These are phyloP conservation scores for Lactarius pseudohatsudake DNA, from an alignment of 768 basidiomycete genomes.

Conservation along the genomic window DNA sequence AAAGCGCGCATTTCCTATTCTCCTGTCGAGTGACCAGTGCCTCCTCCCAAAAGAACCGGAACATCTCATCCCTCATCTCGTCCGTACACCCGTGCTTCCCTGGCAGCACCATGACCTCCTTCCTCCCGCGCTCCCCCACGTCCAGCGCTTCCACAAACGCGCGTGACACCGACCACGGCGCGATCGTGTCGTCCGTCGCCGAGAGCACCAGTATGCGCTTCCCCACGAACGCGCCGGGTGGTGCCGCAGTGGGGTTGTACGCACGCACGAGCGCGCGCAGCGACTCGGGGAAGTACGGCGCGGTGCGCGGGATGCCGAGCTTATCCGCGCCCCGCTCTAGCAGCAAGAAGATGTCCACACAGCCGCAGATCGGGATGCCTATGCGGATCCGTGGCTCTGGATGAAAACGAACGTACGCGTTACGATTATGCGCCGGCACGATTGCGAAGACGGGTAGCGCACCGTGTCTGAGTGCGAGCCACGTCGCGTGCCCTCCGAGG, in stretches of 20 bases:
- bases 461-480: conserved; percentile 63
- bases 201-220: conserved; percentile 75
- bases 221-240: conserved; percentile 57
- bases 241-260: conserved; percentile 46
- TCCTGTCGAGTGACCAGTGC: conserved; percentile 8
- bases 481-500: conserved; percentile 83
- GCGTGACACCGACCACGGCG: conserved; percentile 36
- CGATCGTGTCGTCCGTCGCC: conserved; percentile 45
- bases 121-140: conserved; percentile 35
- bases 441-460: conserved; percentile 38
- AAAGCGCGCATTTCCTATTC: neutral
- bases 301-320: conserved; percentile 42
- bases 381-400: conserved; percentile 45
- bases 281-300: conserved; percentile 59
- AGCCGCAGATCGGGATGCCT: conserved; percentile 54
- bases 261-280: conserved; percentile 48
- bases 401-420: neutral
- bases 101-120: conserved; percentile 35
- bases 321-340: conserved; percentile 54
- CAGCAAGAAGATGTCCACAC: conserved; percentile 64
- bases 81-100: conserved; percentile 40
- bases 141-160: conserved; percentile 36
- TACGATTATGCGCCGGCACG: neutral
- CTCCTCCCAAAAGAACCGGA: conserved; percentile 30
- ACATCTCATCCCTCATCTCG: conserved; percentile 38